Evolutionary conservation across 2,329 filamentous ascomycete genomes (phyloP).

Genomic region (Zymoseptoria tritici): DNA sequence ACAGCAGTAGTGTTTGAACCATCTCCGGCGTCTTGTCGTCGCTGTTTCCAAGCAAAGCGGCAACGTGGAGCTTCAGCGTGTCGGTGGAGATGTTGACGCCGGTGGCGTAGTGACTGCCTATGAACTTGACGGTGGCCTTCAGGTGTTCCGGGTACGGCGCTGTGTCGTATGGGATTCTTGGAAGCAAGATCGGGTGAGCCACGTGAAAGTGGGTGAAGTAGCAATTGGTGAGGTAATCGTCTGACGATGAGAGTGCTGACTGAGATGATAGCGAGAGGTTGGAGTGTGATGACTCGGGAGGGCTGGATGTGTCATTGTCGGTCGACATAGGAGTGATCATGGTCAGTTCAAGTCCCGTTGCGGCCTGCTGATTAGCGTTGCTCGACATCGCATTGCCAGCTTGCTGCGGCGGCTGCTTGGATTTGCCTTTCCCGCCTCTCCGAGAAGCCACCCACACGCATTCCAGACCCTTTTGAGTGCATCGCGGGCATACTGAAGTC

Average conservation of each 20-base stretch:
- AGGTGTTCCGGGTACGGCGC: slow-evolving; percentile 42
- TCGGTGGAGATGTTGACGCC: slow-evolving; percentile 21
- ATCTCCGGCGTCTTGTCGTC: slow-evolving; percentile 39
- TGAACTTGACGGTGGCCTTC: slow-evolving; percentile 49
- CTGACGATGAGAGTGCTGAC: slow-evolving; percentile 22
- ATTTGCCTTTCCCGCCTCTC: slow-evolving; percentile 56
- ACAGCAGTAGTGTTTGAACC: slow-evolving; percentile 70
- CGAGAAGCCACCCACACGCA: slow-evolving; percentile 69
- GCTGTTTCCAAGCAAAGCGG: slow-evolving; percentile 44
- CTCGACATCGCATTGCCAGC: neutral
- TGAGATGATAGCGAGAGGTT: slow-evolving; percentile 12
- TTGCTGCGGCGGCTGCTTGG: neutral
- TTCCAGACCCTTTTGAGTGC: slow-evolving; percentile 49
- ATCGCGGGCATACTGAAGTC: slow-evolving; percentile 60
- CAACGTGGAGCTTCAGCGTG: slow-evolving; percentile 37
- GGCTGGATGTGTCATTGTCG: slow-evolving; percentile 32
- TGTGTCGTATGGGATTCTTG: slow-evolving; percentile 35
- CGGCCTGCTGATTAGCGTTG: neutral
- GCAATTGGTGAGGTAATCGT: slow-evolving; percentile 41
- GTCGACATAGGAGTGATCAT: slow-evolving; percentile 14
- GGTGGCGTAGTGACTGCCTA: slow-evolving; percentile 47
- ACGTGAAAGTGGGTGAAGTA: slow-evolving; percentile 51
- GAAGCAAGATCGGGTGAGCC: slow-evolving; percentile 51
- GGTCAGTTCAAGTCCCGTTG: slow-evolving; percentile 29
- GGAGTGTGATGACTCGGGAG: slow-evolving; percentile 47